A percentile compares a stretch with the other conserved stretches of the same genome.
Conservation (phyloP, 2,329 filamentous ascomycete species). For the Neonectria sp. region DNA sequence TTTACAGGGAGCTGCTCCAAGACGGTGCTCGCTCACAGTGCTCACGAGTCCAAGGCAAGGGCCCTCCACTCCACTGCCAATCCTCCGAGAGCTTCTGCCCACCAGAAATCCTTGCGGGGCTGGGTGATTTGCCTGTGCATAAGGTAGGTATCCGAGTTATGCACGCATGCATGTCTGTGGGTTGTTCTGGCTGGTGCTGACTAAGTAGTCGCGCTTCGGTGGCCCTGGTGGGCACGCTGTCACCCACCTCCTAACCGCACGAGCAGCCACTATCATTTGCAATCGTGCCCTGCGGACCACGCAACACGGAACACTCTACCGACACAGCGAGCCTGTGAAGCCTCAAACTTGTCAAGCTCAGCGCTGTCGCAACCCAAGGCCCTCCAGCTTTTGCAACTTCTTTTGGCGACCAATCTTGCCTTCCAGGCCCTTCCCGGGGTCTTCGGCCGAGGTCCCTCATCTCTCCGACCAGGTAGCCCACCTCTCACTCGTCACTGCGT, state of each 20-base stretch:
- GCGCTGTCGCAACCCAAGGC: slow-evolving; percentile 17
- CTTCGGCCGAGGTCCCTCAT: slow-evolving; percentile 33
- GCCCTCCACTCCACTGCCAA: background rate
- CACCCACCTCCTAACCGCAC: slow-evolving; percentile 33
- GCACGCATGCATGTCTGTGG: background rate
- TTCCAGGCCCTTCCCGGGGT: slow-evolving; percentile 24
- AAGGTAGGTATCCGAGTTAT: background rate
- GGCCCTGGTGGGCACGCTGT: slow-evolving; percentile 23
- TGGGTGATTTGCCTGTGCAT: background rate
- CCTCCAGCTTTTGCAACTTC: slow-evolving; percentile 14
- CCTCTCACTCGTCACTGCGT: slow-evolving; percentile 43
- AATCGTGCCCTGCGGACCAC: slow-evolving; percentile 29
- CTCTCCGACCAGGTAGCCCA: slow-evolving; percentile 40
- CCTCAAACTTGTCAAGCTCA: slow-evolving; percentile 16
- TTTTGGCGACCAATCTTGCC: slow-evolving; percentile 20
- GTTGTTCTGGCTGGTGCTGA: slow-evolving; percentile 12
- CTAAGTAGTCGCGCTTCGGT: slow-evolving; percentile 20
- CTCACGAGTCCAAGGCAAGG: background rate
- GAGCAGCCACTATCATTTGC: slow-evolving; percentile 32
- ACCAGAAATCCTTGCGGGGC: slow-evolving; percentile 31
- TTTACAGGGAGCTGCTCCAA: slow-evolving; percentile 27
- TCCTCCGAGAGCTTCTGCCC: slow-evolving; percentile 12
- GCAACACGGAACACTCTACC: slow-evolving; percentile 13
- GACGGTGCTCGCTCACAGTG: slow-evolving; percentile 1
- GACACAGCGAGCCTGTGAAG: slow-evolving; percentile 11